These are phyloP conservation scores for Diatrype stigma DNA, from an alignment of 2,329 filamentous ascomycete genomes.

Conservation along the genomic window DNA sequence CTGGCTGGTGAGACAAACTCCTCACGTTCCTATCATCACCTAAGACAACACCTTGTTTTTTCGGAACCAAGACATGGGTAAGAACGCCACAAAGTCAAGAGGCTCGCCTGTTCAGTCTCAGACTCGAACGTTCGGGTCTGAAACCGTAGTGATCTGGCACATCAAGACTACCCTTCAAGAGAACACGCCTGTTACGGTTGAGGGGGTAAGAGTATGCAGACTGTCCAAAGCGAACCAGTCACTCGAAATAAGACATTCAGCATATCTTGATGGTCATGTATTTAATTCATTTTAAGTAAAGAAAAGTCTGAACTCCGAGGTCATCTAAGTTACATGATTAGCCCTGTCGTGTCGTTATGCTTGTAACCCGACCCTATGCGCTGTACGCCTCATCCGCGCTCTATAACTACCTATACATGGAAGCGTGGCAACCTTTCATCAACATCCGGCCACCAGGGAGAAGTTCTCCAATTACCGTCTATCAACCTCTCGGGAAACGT, in stretches of 20 bases:
- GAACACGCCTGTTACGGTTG: no score
- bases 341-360: slow-evolving; percentile 14
- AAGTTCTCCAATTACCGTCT: slow-evolving; percentile 14
- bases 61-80: no score
- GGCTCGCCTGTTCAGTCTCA: no score
- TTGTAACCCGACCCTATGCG: slow-evolving; percentile 14
- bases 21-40: no score
- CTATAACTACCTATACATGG: slow-evolving; percentile 14
- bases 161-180: no score
- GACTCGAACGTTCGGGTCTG: no score
- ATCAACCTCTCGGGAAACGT: slow-evolving; percentile 9
- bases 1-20: no score
- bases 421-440: slow-evolving; percentile 10
- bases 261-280: background rate
- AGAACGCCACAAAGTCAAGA: no score
- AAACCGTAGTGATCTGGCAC: no score
- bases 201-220: no score
- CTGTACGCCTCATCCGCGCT: slow-evolving; percentile 15
- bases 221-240: no score
- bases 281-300: slow-evolving; percentile 14
- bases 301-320: slow-evolving; percentile 16
- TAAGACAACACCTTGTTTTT: no score
- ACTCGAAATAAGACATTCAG: background rate
- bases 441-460: slow-evolving; percentile 7
- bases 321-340: slow-evolving; percentile 19